Base-by-base conservation (phyloP, 2,329 filamentous ascomycete species). In the Pseudogymnoascus sp. region DNA sequence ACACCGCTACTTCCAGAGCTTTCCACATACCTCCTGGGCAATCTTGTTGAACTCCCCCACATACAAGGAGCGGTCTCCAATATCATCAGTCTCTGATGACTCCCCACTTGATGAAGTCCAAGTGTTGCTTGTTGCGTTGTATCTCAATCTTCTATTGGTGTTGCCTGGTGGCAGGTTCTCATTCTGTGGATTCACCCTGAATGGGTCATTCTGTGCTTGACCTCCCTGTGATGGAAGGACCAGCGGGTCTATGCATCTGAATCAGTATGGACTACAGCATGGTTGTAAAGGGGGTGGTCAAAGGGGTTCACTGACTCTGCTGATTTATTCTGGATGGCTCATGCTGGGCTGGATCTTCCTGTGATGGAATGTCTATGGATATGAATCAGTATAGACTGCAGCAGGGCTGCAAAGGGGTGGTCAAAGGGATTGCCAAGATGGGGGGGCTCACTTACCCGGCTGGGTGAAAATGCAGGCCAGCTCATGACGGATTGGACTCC, bases 11-110 rank as follows among this genome's bases (percentile, higher is more conserved):
- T 19, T 29, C 24, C 26, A 33, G 26, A 6, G 7, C 47, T 33
- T 31, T 33, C 1, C 37, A 62, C 67, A 33, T 65, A 86, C 85
- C 79, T 83, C 83, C 63, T 77, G 79, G 2, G 86, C 85, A 4
- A 87, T 71, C 4, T 78, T 76, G 70, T 88, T 88, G 72, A 86
- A 88, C 67, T 86, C 82, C 6, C 79, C 69, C 5, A 86, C 71
- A 70, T 83, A 84, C 2, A 73, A 69, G 1, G 74, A 71, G 31
- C 82, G 77, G 62, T 81, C 77, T 37, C 80, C 78, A 14, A 80
- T 71, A 31, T 80, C 79, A 42, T 83, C 82, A 3, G 74, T 74
- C 62, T 84, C 81, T 19, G 76, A 78, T 14, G 78, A 70, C 2
- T 76, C 80, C 33, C 82, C 82, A 40, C 79, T 80, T 63, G 80